A percentile compares a stretch with the other conserved stretches of the same genome.
Conservation (phyloP, 1,139 yeast species). For the Suhomyces bolitotheri region DNA sequence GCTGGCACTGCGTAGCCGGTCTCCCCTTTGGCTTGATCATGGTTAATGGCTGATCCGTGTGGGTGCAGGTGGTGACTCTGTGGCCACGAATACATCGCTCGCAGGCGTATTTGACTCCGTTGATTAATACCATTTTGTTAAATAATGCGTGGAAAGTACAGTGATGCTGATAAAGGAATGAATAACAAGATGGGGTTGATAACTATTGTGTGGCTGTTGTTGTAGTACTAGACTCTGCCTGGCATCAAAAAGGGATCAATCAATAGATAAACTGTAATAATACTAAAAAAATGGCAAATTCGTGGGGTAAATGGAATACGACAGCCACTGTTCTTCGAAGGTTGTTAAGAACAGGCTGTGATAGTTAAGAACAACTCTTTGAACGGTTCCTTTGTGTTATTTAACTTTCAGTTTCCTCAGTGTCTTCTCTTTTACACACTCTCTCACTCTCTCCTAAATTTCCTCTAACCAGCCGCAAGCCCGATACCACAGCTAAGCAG, state of each 20-base stretch:
- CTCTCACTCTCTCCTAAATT: not conserved
- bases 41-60: slow-evolving; percentile 84
- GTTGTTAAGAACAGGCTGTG: no score
- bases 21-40: slow-evolving; percentile 96
- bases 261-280: no score
- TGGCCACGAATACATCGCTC: slow-evolving; percentile 96
- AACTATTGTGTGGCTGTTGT: not conserved
- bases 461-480: slow-evolving; percentile 11
- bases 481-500: slow-evolving; percentile 13
- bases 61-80: slow-evolving; percentile 89
- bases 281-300: no score
- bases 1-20: slow-evolving; percentile 88
- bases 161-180: slow-evolving; percentile 2
- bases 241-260: no score
- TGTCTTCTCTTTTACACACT: no score
- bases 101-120: slow-evolving; percentile 94
- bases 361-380: no score
- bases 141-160: not conserved
- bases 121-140: slow-evolving; percentile 78
- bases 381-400: no score
- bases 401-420: no score
- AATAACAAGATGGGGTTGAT: slow-evolving; percentile 1
- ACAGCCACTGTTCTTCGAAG: no score
- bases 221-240: not conserved
- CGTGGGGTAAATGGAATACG: no score